Base-by-base conservation (phyloP, 805 yeast species). In the Yarrowia deformans region DNA sequence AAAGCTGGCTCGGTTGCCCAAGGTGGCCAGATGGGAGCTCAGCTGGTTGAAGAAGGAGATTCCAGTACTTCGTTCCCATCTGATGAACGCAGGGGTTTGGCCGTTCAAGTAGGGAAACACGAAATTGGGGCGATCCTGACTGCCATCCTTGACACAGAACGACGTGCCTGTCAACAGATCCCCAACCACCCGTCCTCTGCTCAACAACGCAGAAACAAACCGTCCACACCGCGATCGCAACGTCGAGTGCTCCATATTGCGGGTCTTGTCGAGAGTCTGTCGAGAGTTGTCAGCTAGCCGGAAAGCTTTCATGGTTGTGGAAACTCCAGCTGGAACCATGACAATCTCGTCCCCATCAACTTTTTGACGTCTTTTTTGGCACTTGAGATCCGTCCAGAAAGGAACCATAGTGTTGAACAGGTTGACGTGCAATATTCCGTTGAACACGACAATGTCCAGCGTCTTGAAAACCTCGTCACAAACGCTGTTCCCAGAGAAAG, bases 141-240 rank as follows among this genome's bases (percentile, higher is more conserved):
- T 23, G 34, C 7, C 34, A 35, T 46, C 50, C 1, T 23, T 14
- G 34, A 23, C 50, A 9, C 50, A 46, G 34, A 23, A 46, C 9
- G 50, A n/a, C 1, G n/a, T 46, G 14, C 50, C 50, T 1, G 35
- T 46, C 9, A 12, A 6, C n/a, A 46, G n/a, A 14, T 46, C 50
- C 7, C 35, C 50, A 13, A 46, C 50, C 16, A 46, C 50, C 4
- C 50, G 50, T 46, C 50, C 50, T 46, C 50, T 6, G 10, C 50
- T 46, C 34, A 46, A n/a, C 3, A 8, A 23, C 14, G 50, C 50
- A 23, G 50, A 46, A 8, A 46, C 50, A 23, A 23, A 46, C n/a
- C 50, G 50, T 13, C 50, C 50, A 23, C 50, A 46, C 3, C 12
- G n/a, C 16, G 50, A 46, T 3, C 50, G 14, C 35, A 46, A 46